phyloP scores from a whole-genome alignment of 1,284 basidiomycete species.

The Apiotrichum montevideense region DNA sequence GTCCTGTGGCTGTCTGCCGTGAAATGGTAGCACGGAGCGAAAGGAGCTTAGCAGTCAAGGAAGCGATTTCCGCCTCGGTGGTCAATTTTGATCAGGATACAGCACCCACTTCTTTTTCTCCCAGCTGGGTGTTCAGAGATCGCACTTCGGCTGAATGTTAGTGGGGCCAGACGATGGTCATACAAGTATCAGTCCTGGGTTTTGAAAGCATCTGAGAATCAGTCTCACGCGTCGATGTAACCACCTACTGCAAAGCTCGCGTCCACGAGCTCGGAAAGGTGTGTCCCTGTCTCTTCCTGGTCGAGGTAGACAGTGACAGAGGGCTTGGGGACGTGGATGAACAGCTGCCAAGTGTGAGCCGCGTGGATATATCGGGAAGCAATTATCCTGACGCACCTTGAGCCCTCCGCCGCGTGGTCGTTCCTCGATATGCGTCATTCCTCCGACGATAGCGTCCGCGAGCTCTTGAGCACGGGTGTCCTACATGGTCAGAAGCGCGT shows the following conservation, averaged over 20 bases:
- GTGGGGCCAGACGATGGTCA: not conserved
- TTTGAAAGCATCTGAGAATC: constrained; percentile 2
- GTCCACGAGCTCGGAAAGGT: constrained; percentile 1
- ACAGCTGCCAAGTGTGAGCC: constrained; percentile 2
- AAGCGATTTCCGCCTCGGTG: constrained; percentile 6
- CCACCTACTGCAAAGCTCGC: constrained; percentile 7
- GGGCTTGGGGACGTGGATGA: constrained; percentile 1
- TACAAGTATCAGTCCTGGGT: not conserved
- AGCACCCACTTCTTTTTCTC: constrained; percentile 4
- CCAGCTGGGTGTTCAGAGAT: constrained; percentile 4
- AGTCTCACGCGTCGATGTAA: too few relatives aligned
- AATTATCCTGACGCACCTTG: constrained; percentile 4
- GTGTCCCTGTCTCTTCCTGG: not conserved
- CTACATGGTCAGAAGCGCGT: not conserved
- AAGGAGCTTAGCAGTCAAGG: constrained; percentile 2
- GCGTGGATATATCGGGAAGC: not conserved
- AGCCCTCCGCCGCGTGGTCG: constrained; percentile 1
- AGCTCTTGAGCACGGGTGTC: constrained; percentile 6
- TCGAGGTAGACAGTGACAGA: constrained; percentile 5
- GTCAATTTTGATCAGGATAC: not conserved
- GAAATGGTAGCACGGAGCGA: constrained; percentile 3
- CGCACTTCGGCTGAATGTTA: not conserved
- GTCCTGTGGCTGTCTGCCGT: constrained; percentile 4
- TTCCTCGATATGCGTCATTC: constrained; percentile 12
- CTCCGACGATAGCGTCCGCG: constrained; percentile 5